A percentile compares a stretch with the other conserved stretches of the same genome.
These are phyloP conservation scores for Solanum clarkiae DNA, from an alignment of 257 asterid genomes.

Conservation along the genomic window DNA sequence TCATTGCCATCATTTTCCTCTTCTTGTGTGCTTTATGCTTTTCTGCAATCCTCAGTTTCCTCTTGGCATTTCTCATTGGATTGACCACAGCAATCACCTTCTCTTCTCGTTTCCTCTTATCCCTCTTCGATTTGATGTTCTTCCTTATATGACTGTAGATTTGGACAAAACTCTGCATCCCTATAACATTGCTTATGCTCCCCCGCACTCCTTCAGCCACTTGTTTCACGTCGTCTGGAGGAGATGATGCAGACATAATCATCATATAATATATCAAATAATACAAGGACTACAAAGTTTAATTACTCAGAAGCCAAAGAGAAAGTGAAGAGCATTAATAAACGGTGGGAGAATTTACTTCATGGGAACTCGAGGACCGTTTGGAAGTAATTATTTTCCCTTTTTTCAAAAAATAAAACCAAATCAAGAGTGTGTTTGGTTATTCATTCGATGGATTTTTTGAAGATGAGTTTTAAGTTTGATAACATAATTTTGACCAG, in stretches of 20 bases:
- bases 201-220: conserved; percentile 52
- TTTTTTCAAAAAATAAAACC: no score
- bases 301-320: background rate
- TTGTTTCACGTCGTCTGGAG: conserved; percentile 75
- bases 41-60: conserved; percentile 65
- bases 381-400: background rate
- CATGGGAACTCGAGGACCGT: background rate
- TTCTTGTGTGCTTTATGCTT: conserved; percentile 75
- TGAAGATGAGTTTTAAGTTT: no score
- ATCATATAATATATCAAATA: background rate
- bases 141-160: conserved; percentile 53
- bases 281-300: background rate
- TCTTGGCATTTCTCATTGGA: conserved; percentile 79
- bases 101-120: conserved; percentile 77
- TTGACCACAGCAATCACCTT: conserved; percentile 80
- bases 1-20: conserved; percentile 63
- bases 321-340: background rate
- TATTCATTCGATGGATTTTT: background rate
- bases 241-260: background rate
- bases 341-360: background rate
- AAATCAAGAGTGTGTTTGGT: background rate
- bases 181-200: conserved; percentile 46
- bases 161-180: conserved; percentile 42
- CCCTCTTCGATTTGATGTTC: conserved; percentile 59
- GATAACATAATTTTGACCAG: no score